Conservation (phyloP, 2,329 filamentous ascomycete genomes). For the Lecanoromycetidae sp. region DNA sequence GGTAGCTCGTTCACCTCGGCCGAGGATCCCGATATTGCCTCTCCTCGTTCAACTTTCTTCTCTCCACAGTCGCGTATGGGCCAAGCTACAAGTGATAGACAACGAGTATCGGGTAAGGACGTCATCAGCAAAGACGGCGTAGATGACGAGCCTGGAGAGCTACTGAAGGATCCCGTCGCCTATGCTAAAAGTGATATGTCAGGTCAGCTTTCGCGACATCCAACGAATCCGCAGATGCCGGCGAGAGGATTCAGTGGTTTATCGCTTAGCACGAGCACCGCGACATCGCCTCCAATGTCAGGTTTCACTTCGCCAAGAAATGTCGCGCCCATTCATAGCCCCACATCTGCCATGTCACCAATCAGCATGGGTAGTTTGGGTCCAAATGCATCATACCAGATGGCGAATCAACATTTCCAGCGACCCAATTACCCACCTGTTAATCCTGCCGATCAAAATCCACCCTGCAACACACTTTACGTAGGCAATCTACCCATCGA, state of each 20-base stretch:
- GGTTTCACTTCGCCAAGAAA: slow-evolving; percentile 40
- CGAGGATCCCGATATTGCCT: slow-evolving; percentile 10
- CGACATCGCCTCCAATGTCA: slow-evolving; percentile 44
- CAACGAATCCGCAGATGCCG: slow-evolving; percentile 60
- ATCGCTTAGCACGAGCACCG: slow-evolving; percentile 56
- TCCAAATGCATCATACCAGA: slow-evolving; percentile 42
- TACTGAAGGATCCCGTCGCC: slow-evolving; percentile 51
- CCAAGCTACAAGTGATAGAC: slow-evolving; percentile 37
- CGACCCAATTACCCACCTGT: slow-evolving; percentile 69
- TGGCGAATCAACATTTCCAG: slow-evolving; percentile 45
- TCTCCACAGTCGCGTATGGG: slow-evolving; percentile 49
- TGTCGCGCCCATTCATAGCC: slow-evolving; percentile 38
- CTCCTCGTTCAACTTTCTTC: slow-evolving; percentile 33
- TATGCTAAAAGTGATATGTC: slow-evolving; percentile 58
- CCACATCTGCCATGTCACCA: slow-evolving; percentile 46
- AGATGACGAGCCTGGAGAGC: slow-evolving; percentile 50
- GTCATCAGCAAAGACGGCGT: slow-evolving; percentile 50
- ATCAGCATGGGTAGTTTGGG: slow-evolving; percentile 39
- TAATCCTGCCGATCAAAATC: slow-evolving; percentile 92
- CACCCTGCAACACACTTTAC: slow-evolving; percentile 94
- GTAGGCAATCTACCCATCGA: slow-evolving; percentile 92
- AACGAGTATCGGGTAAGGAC: slow-evolving; percentile 46
- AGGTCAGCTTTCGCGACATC: slow-evolving; percentile 44
- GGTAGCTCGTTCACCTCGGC: slow-evolving; percentile 2
- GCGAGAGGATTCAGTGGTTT: slow-evolving; percentile 56